Conservation (phyloP, 2,329 filamentous ascomycete genomes). For the Fusarium sp. region DNA sequence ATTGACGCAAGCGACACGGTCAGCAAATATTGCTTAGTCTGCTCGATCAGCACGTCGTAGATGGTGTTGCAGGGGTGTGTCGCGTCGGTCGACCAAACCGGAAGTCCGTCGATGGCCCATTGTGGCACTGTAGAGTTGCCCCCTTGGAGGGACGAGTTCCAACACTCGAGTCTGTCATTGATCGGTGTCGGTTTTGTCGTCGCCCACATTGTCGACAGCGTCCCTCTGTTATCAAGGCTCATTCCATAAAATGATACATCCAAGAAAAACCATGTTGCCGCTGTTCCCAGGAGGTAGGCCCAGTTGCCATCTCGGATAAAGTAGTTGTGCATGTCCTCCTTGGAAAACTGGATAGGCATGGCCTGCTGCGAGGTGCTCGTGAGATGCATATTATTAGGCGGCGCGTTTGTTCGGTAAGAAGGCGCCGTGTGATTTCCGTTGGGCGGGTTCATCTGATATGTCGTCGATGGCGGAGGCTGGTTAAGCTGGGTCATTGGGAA, state of each 20-base stretch:
- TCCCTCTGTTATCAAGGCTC: slow-evolving; percentile 58
- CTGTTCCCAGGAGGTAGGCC: slow-evolving; percentile 55
- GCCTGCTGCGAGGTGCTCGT: slow-evolving; percentile 50
- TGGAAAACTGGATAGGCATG: slow-evolving; percentile 62
- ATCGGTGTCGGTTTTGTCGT: slow-evolving; percentile 51
- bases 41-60: slow-evolving; percentile 63
- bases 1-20: slow-evolving; percentile 66
- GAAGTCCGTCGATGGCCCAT: slow-evolving; percentile 56
- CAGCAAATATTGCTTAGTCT: slow-evolving; percentile 65
- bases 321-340: slow-evolving; percentile 61
- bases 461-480: slow-evolving; percentile 23
- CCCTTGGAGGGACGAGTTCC: slow-evolving; percentile 57
- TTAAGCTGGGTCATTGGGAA: slow-evolving; percentile 38
- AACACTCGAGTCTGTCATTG: slow-evolving; percentile 57
- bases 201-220: slow-evolving; percentile 54
- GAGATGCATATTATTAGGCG: slow-evolving; percentile 25
- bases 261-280: slow-evolving; percentile 64
- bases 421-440: slow-evolving; percentile 28
- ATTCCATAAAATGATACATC: slow-evolving; percentile 68
- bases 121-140: slow-evolving; percentile 58
- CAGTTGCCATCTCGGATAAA: slow-evolving; percentile 58
- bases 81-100: slow-evolving; percentile 63
- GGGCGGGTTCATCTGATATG: slow-evolving; percentile 43
- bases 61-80: slow-evolving; percentile 64
- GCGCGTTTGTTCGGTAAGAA: slow-evolving; percentile 40